These are phyloP conservation scores for Oligophagozyma castellii DNA, from an alignment of 1,139 yeast species.

Conservation along the genomic window DNA sequence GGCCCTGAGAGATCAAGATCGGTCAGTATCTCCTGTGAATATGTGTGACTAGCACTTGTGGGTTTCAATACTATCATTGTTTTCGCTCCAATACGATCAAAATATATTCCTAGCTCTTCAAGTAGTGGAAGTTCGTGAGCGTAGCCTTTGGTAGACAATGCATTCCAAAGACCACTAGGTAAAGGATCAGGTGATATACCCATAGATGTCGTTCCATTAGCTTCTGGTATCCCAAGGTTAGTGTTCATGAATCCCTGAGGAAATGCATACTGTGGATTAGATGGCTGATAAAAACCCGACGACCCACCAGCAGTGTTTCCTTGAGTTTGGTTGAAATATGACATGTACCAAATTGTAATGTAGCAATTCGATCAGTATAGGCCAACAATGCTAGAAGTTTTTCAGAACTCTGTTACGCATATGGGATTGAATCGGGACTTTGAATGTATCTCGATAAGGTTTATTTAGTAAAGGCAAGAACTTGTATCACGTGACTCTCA, in stretches of 20 bases:
- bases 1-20: conserved; percentile 97
- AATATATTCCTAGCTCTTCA: conserved; percentile 89
- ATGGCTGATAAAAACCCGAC: conserved; percentile 20
- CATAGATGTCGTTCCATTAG: conserved; percentile 2
- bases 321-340: no score
- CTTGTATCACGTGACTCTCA: no score
- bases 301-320: no score
- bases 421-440: no score
- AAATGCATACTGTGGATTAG: conserved; percentile 20
- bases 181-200: conserved; percentile 32
- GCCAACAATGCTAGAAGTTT: no score
- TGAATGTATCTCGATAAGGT: no score
- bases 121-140: conserved; percentile 86
- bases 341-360: no score
- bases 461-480: no score
- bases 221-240: conserved; percentile 5
- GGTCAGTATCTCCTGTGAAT: conserved; percentile 52
- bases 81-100: conserved; percentile 72
- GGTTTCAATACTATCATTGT: conserved; percentile 83
- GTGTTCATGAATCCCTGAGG: conserved; percentile 25
- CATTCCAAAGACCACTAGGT: conserved; percentile 72
- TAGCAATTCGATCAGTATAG: no score
- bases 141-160: conserved; percentile 87
- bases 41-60: conserved; percentile 35
- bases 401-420: no score